These are phyloP conservation scores for Coniochaeta hoffmannii DNA, from an alignment of 2,329 filamentous ascomycete species.

Conservation along the genomic window DNA sequence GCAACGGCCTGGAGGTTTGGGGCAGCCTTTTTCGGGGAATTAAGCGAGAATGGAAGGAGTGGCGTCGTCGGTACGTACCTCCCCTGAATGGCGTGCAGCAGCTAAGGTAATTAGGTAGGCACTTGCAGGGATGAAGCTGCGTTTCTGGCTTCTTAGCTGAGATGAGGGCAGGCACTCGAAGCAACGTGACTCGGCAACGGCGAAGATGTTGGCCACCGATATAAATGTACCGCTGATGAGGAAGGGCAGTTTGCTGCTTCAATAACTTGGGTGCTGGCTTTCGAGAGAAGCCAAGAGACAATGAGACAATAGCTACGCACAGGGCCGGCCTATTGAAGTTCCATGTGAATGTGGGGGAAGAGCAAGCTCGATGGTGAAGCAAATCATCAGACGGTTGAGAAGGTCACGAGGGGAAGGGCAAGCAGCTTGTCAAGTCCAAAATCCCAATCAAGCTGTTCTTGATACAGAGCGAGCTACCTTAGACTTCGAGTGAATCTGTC, in stretches of 20 bases:
- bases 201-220: neutral
- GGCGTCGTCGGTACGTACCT: slow-evolving; percentile 19
- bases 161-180: neutral
- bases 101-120: neutral
- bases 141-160: neutral
- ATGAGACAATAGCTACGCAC: neutral
- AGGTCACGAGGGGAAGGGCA: neutral
- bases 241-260: neutral
- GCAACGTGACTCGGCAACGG: neutral
- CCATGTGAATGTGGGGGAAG: neutral
- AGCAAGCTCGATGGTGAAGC: neutral
- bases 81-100: neutral
- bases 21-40: slow-evolving; percentile 21
- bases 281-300: neutral
- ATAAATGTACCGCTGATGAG: neutral
- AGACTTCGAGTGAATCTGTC: neutral
- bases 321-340: neutral
- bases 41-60: slow-evolving; percentile 23
- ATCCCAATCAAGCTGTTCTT: neutral
- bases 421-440: too few relatives aligned
- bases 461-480: too few relatives aligned
- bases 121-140: neutral
- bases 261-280: neutral
- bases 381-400: neutral
- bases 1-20: slow-evolving; percentile 9